phyloP scores from a whole-genome alignment of 345 rosid genomes.

The Corchorus olitorius region DNA sequence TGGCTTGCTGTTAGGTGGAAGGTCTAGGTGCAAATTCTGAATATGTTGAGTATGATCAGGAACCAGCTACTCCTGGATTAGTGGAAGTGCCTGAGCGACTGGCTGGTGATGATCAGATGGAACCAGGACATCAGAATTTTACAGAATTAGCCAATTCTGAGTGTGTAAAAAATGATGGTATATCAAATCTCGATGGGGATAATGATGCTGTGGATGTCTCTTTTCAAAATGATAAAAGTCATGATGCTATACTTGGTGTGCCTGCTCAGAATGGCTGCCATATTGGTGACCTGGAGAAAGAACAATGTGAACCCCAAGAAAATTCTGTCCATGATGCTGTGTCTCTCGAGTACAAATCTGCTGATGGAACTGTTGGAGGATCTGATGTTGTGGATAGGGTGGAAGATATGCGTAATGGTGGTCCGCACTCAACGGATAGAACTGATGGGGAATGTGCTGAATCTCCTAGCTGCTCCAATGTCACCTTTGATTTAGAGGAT shows the following conservation, averaged over 20 bases:
- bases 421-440: slow-evolving; percentile 25
- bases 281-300: slow-evolving; percentile 33
- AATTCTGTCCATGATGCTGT: slow-evolving; percentile 29
- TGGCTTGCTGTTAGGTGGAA: slow-evolving; percentile 46
- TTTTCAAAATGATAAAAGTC: slow-evolving; percentile 32
- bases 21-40: slow-evolving; percentile 49
- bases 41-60: slow-evolving; percentile 70
- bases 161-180: slow-evolving; percentile 33
- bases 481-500: slow-evolving; percentile 47
- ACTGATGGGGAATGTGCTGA: slow-evolving; percentile 38
- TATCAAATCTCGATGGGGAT: slow-evolving; percentile 34
- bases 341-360: slow-evolving; percentile 32
- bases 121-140: slow-evolving; percentile 53
- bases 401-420: slow-evolving; percentile 36
- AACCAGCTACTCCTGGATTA: slow-evolving; percentile 91
- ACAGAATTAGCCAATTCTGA: slow-evolving; percentile 35
- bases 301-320: slow-evolving; percentile 26
- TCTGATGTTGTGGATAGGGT: slow-evolving; percentile 38
- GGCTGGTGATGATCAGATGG: slow-evolving; percentile 68
- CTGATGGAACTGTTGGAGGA: slow-evolving; percentile 32
- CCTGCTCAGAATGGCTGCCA: slow-evolving; percentile 35
- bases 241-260: slow-evolving; percentile 25
- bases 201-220: slow-evolving; percentile 33
- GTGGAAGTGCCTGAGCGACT: slow-evolving; percentile 71
- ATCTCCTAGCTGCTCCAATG: slow-evolving; percentile 49